Percentiles rank a stretch among this genome's conserved stretches.
Conservation (phyloP, 768 basidiomycete species). For the Amanita rubescens region DNA sequence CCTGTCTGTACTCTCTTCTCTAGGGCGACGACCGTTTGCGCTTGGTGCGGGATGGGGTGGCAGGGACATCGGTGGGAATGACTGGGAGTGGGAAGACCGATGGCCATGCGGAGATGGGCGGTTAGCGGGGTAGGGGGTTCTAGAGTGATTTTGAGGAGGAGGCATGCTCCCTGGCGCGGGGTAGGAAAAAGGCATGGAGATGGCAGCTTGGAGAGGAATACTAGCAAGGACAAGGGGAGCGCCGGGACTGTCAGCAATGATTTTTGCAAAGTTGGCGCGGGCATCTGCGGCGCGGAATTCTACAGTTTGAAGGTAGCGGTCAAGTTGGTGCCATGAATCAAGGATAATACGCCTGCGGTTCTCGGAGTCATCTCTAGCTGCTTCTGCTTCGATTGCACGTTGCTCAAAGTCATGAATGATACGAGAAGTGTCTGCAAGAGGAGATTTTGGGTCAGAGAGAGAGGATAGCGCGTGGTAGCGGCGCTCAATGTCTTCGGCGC, state of each 20-base stretch:
- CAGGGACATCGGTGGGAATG: background rate
- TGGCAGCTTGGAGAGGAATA: slow-evolving; percentile 20
- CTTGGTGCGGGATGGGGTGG: slow-evolving; percentile 11
- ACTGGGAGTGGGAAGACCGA: slow-evolving; percentile 5
- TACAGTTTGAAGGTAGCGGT: slow-evolving; percentile 36
- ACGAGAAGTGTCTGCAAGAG: slow-evolving; percentile 23
- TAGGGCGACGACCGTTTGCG: slow-evolving; percentile 28
- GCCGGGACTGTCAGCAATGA: slow-evolving; percentile 34
- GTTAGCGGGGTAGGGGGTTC: background rate
- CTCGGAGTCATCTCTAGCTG: slow-evolving; percentile 48
- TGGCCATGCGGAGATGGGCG: background rate
- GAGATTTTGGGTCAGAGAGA: slow-evolving; percentile 11
- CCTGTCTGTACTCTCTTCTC: slow-evolving; percentile 37
- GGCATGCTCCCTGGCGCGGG: background rate
- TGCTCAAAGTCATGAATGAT: slow-evolving; percentile 40
- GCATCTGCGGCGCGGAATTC: slow-evolving; percentile 44
- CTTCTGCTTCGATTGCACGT: slow-evolving; percentile 42
- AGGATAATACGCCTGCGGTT: slow-evolving; percentile 35
- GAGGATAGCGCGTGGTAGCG: slow-evolving; percentile 19
- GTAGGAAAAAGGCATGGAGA: background rate
- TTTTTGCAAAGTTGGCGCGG: slow-evolving; percentile 36
- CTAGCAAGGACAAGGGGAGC: slow-evolving; percentile 32
- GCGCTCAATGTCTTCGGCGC: slow-evolving; percentile 51
- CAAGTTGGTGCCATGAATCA: slow-evolving; percentile 45
- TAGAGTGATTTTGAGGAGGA: slow-evolving; percentile 1